phyloP scores from a whole-genome alignment of 1,139 yeast species.

The Suhomyces terraborum region DNA sequence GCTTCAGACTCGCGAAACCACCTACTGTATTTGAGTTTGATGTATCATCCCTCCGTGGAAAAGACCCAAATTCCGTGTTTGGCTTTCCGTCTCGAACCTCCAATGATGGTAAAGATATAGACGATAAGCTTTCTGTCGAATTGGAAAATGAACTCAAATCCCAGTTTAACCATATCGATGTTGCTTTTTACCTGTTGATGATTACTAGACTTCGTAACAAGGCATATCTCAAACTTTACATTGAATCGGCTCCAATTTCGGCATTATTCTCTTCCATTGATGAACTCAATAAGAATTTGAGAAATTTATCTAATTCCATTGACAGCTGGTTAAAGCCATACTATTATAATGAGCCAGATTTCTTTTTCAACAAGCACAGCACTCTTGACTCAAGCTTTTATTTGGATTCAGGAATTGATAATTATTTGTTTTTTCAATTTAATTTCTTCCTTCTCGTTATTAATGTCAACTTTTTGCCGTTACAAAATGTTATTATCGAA shows the following conservation, averaged over 20 bases:
- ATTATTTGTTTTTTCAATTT: slow-evolving; percentile 27
- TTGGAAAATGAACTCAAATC: background rate
- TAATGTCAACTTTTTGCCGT: slow-evolving; percentile 34
- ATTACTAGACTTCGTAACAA: slow-evolving; percentile 7
- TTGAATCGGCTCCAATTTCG: slow-evolving; percentile 1
- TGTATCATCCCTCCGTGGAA: slow-evolving; percentile 25
- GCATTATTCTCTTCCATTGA: background rate
- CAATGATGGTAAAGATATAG: background rate
- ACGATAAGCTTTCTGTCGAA: background rate
- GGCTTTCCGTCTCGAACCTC: slow-evolving; percentile 6
- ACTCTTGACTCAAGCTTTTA: background rate
- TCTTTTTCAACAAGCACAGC: slow-evolving; percentile 3
- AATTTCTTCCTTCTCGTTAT: slow-evolving; percentile 37
- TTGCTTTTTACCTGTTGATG: slow-evolving; percentile 12
- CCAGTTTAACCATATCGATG: slow-evolving; percentile 5
- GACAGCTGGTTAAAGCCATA: slow-evolving; percentile 5
- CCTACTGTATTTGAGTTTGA: slow-evolving; percentile 56
- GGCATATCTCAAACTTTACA: slow-evolving; percentile 5
- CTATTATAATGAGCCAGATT: slow-evolving; percentile 8
- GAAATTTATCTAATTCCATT: slow-evolving; percentile 4
- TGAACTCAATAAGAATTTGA: slow-evolving; percentile 4
- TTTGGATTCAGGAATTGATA: slow-evolving; percentile 16
- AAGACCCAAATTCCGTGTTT: slow-evolving; percentile 10
- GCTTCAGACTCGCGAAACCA: slow-evolving; percentile 60
- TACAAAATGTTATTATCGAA: slow-evolving; percentile 18